Percentiles rank a stretch among this genome's conserved stretches.
phyloP scores from a whole-genome alignment of 2,329 filamentous ascomycete genomes.

The Paracoccidioides lutzii region DNA sequence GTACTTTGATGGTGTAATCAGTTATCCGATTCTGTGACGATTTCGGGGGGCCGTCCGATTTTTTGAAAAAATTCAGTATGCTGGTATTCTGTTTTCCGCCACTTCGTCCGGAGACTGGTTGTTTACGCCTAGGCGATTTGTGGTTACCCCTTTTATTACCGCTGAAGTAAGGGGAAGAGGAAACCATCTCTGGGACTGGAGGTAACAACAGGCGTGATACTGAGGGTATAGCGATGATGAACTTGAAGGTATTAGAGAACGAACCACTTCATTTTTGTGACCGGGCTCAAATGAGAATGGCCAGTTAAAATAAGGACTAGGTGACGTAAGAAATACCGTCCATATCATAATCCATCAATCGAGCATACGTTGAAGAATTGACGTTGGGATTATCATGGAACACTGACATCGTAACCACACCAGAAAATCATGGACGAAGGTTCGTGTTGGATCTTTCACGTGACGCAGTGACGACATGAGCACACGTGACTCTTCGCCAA shows the following conservation, averaged over 20 bases:
- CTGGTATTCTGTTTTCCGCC: constrained; percentile 40
- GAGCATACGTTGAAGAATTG: not conserved
- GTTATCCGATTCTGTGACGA: constrained; percentile 43
- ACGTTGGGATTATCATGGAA: too few species aligned
- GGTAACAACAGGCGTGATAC: not conserved
- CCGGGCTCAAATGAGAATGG: not conserved
- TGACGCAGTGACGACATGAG: too few species aligned
- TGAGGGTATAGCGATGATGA: not conserved
- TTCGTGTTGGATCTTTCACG: too few species aligned
- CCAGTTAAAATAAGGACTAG: not conserved
- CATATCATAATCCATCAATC: not conserved
- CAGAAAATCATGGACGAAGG: too few species aligned
- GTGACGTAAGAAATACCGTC: not conserved
- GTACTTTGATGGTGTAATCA: constrained; percentile 23
- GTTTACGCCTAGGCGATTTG: not conserved
- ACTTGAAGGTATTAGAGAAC: not conserved
- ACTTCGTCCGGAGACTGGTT: not conserved
- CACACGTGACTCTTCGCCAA: too few species aligned
- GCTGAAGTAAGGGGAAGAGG: not conserved
- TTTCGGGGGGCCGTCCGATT: constrained; percentile 41
- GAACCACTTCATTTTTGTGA: not conserved
- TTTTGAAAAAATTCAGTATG: constrained; percentile 65
- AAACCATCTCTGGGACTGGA: not conserved
- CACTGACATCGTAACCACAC: too few species aligned
- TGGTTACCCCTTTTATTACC: not conserved